Conservation (phyloP, 768 basidiomycete species). For the Paxillus involutus region DNA sequence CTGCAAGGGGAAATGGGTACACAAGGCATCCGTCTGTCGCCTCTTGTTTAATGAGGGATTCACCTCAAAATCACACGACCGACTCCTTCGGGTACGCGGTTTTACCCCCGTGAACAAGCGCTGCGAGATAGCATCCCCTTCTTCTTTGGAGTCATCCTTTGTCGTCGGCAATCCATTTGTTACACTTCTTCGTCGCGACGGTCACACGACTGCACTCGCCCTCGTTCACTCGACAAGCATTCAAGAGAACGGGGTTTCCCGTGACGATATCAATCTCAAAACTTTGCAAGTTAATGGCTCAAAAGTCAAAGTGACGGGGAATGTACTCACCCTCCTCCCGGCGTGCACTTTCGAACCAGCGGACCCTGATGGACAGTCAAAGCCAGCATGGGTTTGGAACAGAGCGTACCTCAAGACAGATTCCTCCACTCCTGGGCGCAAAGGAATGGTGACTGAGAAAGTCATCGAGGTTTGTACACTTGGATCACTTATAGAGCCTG, state of each 20-base stretch:
- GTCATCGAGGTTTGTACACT: not conserved
- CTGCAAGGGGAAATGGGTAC: not conserved
- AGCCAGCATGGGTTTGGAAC: not conserved
- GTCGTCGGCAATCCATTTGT: too few relatives aligned
- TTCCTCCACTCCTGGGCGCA: not conserved
- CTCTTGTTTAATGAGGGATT: not conserved
- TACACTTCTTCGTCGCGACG: too few relatives aligned
- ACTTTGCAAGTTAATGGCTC: too few relatives aligned
- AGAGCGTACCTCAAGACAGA: not conserved
- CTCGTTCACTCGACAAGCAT: too few relatives aligned
- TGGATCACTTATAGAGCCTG: not conserved
- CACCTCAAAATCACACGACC: not conserved
- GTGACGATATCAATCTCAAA: too few relatives aligned
- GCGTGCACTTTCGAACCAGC: not conserved
- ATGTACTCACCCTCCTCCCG: too few relatives aligned
- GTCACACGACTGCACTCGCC: too few relatives aligned
- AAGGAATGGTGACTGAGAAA: not conserved
- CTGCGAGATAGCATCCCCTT: too few relatives aligned
- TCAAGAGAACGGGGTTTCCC: too few relatives aligned
- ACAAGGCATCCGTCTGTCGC: not conserved
- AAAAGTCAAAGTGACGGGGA: too few relatives aligned
- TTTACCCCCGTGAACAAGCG: too few relatives aligned
- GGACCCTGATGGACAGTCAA: not conserved
- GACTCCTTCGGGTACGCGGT: not conserved
- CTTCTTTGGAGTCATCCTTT: too few relatives aligned